Evolutionary conservation across 805 yeast species (phyloP).

Genomic region (Candida dendrica): DNA sequence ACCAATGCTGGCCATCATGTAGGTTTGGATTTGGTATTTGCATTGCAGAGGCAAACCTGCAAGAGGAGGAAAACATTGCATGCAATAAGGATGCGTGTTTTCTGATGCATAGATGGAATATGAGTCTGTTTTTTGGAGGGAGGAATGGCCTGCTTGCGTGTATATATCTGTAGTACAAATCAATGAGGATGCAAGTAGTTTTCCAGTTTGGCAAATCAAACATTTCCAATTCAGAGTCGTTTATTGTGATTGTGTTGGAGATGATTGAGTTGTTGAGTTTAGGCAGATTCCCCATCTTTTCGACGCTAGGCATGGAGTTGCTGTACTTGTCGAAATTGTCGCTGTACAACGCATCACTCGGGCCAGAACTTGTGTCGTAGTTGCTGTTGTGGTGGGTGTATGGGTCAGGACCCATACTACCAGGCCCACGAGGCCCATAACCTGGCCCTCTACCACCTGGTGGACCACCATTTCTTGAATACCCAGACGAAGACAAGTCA

Average conservation of each 20-base stretch:
- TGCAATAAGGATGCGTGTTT: conserved; percentile 24
- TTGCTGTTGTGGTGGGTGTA: too few species aligned
- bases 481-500: too few species aligned
- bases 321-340: too few species aligned
- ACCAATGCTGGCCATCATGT: conserved; percentile 31
- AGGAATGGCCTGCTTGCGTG: conserved; percentile 29
- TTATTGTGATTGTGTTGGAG: conserved; percentile 11
- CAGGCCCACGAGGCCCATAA: too few species aligned
- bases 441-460: too few species aligned
- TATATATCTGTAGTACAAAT: conserved; percentile 34
- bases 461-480: neutral
- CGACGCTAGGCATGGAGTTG: too few species aligned
- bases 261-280: neutral
- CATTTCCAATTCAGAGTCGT: conserved; percentile 22
- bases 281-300: too few species aligned
- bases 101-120: conserved; percentile 23
- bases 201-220: conserved; percentile 31
- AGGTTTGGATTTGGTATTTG: conserved; percentile 18
- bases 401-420: too few species aligned
- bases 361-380: too few species aligned
- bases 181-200: conserved; percentile 26
- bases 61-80: conserved; percentile 29
- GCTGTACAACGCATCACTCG: too few species aligned
- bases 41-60: conserved; percentile 24
- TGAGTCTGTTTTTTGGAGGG: conserved; percentile 26